Evolutionary conservation across 169 alveolate genomes (phyloP).

Genomic region (Babesia sp.): DNA sequence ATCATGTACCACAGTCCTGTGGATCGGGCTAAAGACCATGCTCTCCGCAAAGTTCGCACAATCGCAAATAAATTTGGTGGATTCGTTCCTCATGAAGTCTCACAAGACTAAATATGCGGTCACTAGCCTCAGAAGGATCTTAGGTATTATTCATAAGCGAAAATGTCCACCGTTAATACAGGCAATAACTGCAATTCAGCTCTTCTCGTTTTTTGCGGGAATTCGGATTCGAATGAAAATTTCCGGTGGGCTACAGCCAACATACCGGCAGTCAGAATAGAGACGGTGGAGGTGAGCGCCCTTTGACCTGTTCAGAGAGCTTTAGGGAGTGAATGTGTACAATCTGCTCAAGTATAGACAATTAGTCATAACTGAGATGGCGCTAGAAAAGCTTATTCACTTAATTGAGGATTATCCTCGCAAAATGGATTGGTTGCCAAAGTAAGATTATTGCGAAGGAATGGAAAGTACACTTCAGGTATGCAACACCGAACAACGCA

Average conservation of each 20-base stretch:
- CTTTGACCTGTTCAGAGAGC: neutral
- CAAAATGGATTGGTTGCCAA: slow-evolving; percentile 80
- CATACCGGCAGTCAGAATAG: slow-evolving; percentile 80
- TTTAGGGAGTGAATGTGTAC: slow-evolving; percentile 77
- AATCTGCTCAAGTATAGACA: slow-evolving; percentile 81
- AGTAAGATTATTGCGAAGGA: neutral
- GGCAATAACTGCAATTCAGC: slow-evolving; percentile 81
- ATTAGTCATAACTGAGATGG: slow-evolving; percentile 82
- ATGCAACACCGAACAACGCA: slow-evolving; percentile 81
- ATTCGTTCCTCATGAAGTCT: slow-evolving; percentile 75
- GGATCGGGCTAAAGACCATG: slow-evolving; percentile 77
- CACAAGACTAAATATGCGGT: slow-evolving; percentile 86
- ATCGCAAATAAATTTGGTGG: slow-evolving; percentile 82
- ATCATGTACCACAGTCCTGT: slow-evolving; percentile 60
- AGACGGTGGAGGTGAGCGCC: slow-evolving; percentile 73
- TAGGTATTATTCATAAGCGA: slow-evolving; percentile 57
- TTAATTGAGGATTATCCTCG: slow-evolving; percentile 78
- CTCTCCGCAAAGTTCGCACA: slow-evolving; percentile 86
- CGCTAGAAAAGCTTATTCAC: slow-evolving; percentile 77
- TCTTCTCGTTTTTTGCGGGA: slow-evolving; percentile 80
- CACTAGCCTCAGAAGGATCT: slow-evolving; percentile 70
- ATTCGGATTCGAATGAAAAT: slow-evolving; percentile 80
- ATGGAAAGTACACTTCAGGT: slow-evolving; percentile 6
- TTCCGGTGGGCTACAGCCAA: slow-evolving; percentile 87
- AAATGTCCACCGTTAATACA: neutral